Evolutionary conservation across 306 rosid genomes (phyloP).

Genomic region (Trichosanthes truncata): DNA sequence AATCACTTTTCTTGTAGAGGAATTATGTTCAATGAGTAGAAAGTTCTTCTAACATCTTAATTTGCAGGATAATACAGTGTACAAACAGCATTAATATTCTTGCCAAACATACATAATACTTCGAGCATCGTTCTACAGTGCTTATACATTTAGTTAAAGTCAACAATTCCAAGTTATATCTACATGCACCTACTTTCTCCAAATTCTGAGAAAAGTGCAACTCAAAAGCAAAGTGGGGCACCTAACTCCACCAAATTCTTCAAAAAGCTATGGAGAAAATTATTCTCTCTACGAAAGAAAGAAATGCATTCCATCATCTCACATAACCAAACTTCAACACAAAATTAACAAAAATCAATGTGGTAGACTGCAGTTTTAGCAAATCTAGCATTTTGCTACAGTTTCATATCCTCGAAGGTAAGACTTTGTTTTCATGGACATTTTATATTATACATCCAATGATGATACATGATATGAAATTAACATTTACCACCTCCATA

Average conservation of each 20-base stretch:
- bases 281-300: background rate
- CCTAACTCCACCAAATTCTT: background rate
- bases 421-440: background rate
- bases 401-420: background rate
- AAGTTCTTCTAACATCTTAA: background rate
- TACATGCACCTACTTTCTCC: background rate
- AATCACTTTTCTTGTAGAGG: background rate
- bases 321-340: background rate
- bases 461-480: background rate
- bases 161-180: background rate
- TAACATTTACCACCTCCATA: background rate
- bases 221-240: background rate
- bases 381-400: background rate
- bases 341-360: background rate
- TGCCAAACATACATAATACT: background rate
- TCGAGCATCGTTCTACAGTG: background rate
- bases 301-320: background rate
- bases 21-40: background rate
- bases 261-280: background rate
- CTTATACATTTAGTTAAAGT: background rate
- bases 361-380: background rate
- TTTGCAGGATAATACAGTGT: background rate
- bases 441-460: background rate
- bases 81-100: background rate
- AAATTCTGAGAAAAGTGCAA: background rate